These are phyloP conservation scores for Plasmodium cynomolgi DNA, from an alignment of 169 alveolate genomes.

Conservation along the genomic window DNA sequence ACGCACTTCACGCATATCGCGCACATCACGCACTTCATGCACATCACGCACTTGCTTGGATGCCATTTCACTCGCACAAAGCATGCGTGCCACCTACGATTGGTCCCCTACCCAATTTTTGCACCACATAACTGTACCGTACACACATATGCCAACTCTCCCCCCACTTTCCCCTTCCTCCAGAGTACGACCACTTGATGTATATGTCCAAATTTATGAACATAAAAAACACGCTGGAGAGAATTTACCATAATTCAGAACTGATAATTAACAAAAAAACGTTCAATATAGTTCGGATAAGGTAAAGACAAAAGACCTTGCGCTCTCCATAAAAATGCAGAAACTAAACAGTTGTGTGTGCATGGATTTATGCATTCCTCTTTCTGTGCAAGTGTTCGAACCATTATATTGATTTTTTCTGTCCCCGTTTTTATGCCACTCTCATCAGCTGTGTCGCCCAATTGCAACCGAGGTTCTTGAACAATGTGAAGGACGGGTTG, in stretches of 20 bases:
- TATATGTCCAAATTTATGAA: constrained; percentile 34
- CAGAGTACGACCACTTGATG: constrained; percentile 50
- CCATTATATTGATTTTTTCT: not conserved
- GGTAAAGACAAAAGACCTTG: constrained; percentile 1
- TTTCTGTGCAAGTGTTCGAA: not conserved
- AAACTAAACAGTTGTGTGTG: not conserved
- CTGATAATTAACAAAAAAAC: constrained; percentile 46
- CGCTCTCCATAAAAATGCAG: not conserved
- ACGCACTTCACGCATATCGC: too few species aligned
- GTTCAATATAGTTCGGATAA: constrained; percentile 21
- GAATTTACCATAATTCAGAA: constrained; percentile 14
- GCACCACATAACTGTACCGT: not conserved
- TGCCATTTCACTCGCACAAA: not conserved
- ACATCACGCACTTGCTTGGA: not conserved
- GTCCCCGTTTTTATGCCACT: not conserved
- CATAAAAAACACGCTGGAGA: not conserved
- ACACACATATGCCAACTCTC: not conserved
- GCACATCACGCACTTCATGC: too few species aligned
- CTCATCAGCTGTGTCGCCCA: constrained; percentile 37
- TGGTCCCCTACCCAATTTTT: not conserved
- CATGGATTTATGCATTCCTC: not conserved
- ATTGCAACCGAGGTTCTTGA: constrained; percentile 14
- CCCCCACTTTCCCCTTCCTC: not conserved
- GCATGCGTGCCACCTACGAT: not conserved
- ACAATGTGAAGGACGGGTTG: constrained; percentile 28